Evolutionary conservation across 2,329 filamentous ascomycete species (phyloP).

Genomic region (Penicillium expansum): DNA sequence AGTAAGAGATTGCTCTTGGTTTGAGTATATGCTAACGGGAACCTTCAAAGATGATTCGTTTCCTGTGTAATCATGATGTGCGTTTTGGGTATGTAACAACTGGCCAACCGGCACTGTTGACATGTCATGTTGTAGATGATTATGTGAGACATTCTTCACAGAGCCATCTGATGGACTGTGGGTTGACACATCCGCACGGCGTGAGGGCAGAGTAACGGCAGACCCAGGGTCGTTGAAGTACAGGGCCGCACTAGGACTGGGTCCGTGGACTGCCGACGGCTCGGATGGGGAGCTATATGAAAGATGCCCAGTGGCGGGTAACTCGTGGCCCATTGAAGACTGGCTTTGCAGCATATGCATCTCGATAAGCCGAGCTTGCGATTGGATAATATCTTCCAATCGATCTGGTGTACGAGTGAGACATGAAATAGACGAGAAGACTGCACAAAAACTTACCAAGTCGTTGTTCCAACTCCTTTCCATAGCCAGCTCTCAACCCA

Average conservation of each 20-base stretch:
- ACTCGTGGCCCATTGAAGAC: slow-evolving; percentile 29
- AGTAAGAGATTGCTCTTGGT: slow-evolving; percentile 46
- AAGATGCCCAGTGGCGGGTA: slow-evolving; percentile 25
- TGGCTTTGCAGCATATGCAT: slow-evolving; percentile 48
- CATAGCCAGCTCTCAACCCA: slow-evolving; percentile 64
- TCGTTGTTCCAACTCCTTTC: slow-evolving; percentile 69
- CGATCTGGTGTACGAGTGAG: slow-evolving; percentile 48
- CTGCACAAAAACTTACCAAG: slow-evolving; percentile 42
- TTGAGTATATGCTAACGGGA: slow-evolving; percentile 55
- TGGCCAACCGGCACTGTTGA: slow-evolving; percentile 18
- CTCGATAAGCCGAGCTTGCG: slow-evolving; percentile 66
- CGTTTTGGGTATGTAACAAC: slow-evolving; percentile 26
- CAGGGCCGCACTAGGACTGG: slow-evolving; percentile 57
- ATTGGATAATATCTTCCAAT: slow-evolving; percentile 63
- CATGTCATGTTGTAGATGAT: slow-evolving; percentile 23
- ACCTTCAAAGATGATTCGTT: slow-evolving; percentile 56
- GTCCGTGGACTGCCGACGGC: slow-evolving; percentile 53
- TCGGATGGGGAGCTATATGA: slow-evolving; percentile 49
- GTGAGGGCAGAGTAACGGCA: slow-evolving; percentile 46
- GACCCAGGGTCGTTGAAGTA: slow-evolving; percentile 61
- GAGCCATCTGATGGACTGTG: slow-evolving; percentile 38
- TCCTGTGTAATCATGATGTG: slow-evolving; percentile 41
- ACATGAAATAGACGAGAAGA: background rate
- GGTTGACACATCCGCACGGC: slow-evolving; percentile 46
- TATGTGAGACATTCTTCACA: slow-evolving; percentile 26